Base-by-base conservation (phyloP, 495 filamentous ascomycete genomes). In the Aspergillus wentii region DNA sequence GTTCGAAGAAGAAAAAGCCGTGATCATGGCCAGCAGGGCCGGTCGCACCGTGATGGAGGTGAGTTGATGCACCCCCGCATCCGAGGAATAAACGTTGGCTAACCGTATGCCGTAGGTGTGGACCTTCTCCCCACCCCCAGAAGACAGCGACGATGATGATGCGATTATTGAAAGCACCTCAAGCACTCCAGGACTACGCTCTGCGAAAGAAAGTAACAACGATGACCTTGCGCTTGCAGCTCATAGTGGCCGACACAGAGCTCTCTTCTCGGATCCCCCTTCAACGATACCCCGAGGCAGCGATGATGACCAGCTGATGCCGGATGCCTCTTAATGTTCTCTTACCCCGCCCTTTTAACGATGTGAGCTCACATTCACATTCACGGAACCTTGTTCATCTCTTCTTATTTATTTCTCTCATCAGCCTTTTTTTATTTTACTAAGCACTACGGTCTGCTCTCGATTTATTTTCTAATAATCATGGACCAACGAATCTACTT, bases 41-140 rank as follows among this genome's bases (percentile, higher is more conserved):
- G 78, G 77, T 31, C 76, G 86, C 38, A 97, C 94, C 1, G 83
- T 96, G 38, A 98, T 98, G 92, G 92, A 98, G 83, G 92, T 95
- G 51, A 41, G 51, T 33, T 4, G 11, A 17, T 31, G 30, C n/a
- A 31, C 14, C 39, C 19, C 16, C 29, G n/a, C n/a, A 27, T 38
- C 15, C n/a, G 5, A 33, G 19, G 37, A 29, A 40, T 41, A 38
- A 53, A 27, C 2, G 1, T 25, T 7, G 0, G 28, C 40, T 48
- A 39, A 35, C n/a, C 28, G 29, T 20, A 14, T 32, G 19, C 41
- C 38, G 8, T 38, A 94, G 88, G 87, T 95, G 9, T 95, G 85
- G 85, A 86, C 83, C 0, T 95, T 95, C 61, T 86, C 88, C 1
- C 88, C 88, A 5, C 88, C 86, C 8, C 54, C 56, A 1, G 82